Evolutionary conservation across 352 stramenopile genomes (phyloP).

Genomic region (Globisporangium abappressorium): DNA sequence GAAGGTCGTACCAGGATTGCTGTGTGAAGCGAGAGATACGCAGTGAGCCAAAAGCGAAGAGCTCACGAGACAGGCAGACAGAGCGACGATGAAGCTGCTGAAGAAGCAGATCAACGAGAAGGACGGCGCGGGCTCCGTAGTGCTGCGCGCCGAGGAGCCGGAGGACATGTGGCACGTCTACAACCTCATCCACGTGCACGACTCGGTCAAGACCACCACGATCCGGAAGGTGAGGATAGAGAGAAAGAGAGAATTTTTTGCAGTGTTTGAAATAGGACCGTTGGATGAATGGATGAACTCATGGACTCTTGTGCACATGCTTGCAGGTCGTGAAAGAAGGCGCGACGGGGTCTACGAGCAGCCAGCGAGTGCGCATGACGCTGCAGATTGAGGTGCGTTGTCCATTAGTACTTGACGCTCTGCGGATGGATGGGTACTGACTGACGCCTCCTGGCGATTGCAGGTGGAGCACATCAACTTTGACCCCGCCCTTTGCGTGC

Average conservation of each 20-base stretch:
- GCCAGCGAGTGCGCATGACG: constrained; percentile 93
- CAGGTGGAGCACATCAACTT: constrained; percentile 97
- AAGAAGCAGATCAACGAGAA: constrained; percentile 94
- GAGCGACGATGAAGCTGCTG: constrained; percentile 85
- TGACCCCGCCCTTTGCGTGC: constrained; percentile 89
- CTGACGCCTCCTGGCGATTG: background rate
- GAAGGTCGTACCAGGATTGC: background rate
- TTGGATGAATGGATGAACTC: background rate
- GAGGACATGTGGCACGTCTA: constrained; percentile 99
- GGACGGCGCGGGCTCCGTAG: constrained; percentile 90
- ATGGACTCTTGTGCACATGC: constrained; percentile 8
- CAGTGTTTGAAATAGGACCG: background rate
- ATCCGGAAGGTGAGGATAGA: constrained; percentile 90
- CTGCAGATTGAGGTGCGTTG: constrained; percentile 88
- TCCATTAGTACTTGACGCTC: background rate
- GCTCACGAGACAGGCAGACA: background rate
- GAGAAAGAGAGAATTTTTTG: background rate
- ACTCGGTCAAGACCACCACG: constrained; percentile 96
- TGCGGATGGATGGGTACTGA: constrained; percentile 2
- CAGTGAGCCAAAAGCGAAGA: background rate
- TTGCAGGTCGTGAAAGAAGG: constrained; percentile 92
- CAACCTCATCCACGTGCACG: constrained; percentile 94
- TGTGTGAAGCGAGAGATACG: background rate
- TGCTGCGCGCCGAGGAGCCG: constrained; percentile 92
- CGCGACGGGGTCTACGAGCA: constrained; percentile 93